These are phyloP conservation scores for Haematococcus lacustris DNA, from an alignment of 139 green algal genomes.

Conservation along the genomic window DNA sequence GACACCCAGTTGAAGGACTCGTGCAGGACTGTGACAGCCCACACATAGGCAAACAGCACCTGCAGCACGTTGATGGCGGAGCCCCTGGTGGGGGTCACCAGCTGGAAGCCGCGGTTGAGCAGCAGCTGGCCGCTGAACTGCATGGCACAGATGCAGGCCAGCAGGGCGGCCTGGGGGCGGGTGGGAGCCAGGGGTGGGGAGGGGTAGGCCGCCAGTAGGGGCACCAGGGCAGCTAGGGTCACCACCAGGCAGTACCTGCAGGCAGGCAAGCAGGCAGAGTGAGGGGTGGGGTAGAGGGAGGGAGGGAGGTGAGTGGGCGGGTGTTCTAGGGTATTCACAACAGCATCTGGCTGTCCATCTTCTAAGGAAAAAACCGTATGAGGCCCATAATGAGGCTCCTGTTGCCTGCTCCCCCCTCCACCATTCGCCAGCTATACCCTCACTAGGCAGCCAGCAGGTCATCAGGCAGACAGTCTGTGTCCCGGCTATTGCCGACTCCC, in stretches of 20 bases:
- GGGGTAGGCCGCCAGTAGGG: conserved; percentile 16
- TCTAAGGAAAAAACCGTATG: not conserved
- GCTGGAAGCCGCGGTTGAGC: conserved; percentile 49
- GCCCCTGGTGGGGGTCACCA: conserved; percentile 37
- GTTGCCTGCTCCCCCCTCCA: not conserved
- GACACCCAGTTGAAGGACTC: too few species aligned
- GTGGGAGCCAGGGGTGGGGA: conserved; percentile 9
- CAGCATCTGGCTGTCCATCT: not conserved
- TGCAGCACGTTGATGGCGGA: conserved; percentile 33
- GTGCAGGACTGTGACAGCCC: too few species aligned
- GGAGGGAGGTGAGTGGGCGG: too few species aligned
- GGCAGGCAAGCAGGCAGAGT: too few species aligned
- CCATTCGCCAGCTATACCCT: not conserved
- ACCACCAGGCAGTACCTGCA: conserved; percentile 7
- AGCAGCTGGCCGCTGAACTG: conserved; percentile 42
- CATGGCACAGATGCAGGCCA: conserved; percentile 19
- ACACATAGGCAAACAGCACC: too few species aligned
- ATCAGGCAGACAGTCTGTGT: too few species aligned
- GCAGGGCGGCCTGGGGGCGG: not conserved
- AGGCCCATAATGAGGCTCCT: not conserved
- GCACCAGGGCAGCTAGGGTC: not conserved
- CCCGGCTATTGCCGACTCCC: too few species aligned
- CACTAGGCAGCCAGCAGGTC: too few species aligned
- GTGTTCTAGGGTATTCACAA: too few species aligned
- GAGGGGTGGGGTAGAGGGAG: too few species aligned